Evolutionary conservation across 83 land plant species (phyloP).

Genomic region (Thuja plicata): DNA sequence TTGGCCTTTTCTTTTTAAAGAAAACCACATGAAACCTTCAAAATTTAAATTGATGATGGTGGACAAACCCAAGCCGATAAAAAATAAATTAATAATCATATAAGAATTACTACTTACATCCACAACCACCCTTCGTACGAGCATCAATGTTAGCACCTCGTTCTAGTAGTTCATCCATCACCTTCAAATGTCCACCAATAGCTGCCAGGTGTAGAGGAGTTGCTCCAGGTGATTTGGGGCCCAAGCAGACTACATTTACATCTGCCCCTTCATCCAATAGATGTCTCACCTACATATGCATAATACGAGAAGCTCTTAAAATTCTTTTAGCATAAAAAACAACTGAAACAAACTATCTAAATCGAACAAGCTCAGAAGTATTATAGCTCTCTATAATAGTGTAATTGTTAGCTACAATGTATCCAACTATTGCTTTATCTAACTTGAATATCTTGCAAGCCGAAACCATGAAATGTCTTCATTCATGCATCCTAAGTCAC

Average conservation of each 20-base stretch:
- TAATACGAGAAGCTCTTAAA: not conserved
- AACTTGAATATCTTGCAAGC: not conserved
- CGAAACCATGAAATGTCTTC: not conserved
- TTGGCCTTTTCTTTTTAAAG: not conserved
- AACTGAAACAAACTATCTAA: not conserved
- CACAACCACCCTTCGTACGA: conserved; percentile 94
- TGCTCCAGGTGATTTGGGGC: conserved; percentile 80
- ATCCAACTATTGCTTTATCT: not conserved
- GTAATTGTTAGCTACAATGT: not conserved
- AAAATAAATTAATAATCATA: not conserved
- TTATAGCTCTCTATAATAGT: not conserved
- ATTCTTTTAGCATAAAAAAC: not conserved
- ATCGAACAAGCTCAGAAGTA: too few relatives aligned
- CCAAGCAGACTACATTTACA: conserved; percentile 80
- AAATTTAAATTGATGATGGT: too few relatives aligned
- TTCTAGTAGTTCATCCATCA: conserved; percentile 92
- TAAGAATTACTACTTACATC: conserved; percentile 63
- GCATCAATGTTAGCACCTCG: conserved; percentile 97
- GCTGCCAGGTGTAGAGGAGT: conserved; percentile 99
- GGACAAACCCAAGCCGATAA: not conserved
- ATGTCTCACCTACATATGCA: conserved; percentile 65
- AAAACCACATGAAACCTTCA: not conserved
- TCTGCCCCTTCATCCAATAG: conserved; percentile 83
- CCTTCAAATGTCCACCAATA: conserved; percentile 83
- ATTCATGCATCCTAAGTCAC: too few relatives aligned